phyloP scores from a whole-genome alignment of 2,329 filamentous ascomycete species.

The Mariannaea sp. region DNA sequence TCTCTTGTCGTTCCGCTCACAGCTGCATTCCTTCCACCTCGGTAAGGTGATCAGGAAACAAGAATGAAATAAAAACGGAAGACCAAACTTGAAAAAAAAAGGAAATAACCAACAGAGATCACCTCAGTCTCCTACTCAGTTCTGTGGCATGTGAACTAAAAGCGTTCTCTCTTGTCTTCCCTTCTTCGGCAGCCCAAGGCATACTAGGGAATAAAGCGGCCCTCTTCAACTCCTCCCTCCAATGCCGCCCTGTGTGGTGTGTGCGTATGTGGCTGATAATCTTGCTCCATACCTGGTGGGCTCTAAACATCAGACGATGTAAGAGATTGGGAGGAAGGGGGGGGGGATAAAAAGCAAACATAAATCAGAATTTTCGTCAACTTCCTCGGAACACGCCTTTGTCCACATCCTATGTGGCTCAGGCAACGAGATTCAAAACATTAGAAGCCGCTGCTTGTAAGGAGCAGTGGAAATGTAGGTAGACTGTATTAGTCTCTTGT shows the following conservation, averaged over 20 bases:
- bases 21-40: neutral
- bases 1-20: too few species aligned
- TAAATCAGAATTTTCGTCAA: slow-evolving; percentile 4
- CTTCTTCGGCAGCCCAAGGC: too few species aligned
- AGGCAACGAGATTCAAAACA: neutral
- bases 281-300: neutral
- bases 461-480: too few species aligned
- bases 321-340: slow-evolving; percentile 12
- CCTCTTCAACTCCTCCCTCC: neutral
- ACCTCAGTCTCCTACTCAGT: too few species aligned
- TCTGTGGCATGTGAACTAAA: too few species aligned
- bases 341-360: slow-evolving; percentile 34
- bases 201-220: neutral
- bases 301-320: slow-evolving; percentile 27
- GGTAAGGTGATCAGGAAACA: too few species aligned
- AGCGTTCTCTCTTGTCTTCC: too few species aligned
- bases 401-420: neutral
- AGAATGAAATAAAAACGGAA: neutral
- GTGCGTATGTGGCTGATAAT: slow-evolving; percentile 5
- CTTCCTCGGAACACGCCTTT: slow-evolving; percentile 19
- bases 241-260: too few species aligned
- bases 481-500: too few species aligned
- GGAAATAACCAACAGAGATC: too few species aligned
- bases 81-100: neutral
- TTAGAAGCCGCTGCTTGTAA: neutral